phyloP scores from a whole-genome alignment of 2,329 filamentous ascomycete genomes.

The Tolypocladium tropicale region DNA sequence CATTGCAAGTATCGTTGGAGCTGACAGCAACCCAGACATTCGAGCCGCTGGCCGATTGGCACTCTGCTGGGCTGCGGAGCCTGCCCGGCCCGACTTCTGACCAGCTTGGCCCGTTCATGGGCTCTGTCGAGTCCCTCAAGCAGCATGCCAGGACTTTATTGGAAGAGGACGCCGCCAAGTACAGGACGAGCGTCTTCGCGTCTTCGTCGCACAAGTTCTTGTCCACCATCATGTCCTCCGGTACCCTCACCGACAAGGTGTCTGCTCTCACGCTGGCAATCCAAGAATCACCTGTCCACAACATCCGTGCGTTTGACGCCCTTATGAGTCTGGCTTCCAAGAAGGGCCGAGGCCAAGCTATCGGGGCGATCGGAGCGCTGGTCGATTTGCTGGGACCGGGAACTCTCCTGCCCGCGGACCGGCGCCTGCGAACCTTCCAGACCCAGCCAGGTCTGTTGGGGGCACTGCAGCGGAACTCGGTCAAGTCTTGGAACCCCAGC shows the following conservation, averaged over 20 bases:
- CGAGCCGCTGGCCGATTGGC: constrained; percentile 49
- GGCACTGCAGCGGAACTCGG: constrained; percentile 52
- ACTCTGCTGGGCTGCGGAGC: constrained; percentile 31
- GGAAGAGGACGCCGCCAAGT: constrained; percentile 66
- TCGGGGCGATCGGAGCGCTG: constrained; percentile 83
- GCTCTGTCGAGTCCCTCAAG: constrained; percentile 43
- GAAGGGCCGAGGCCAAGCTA: constrained; percentile 83
- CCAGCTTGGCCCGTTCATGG: constrained; percentile 30
- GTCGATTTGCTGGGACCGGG: constrained; percentile 93
- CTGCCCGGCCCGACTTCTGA: constrained; percentile 35
- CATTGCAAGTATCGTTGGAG: constrained; percentile 12
- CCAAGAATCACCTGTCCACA: constrained; percentile 94
- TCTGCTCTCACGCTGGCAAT: constrained; percentile 89
- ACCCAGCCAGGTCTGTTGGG: constrained; percentile 68
- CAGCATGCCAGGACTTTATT: constrained; percentile 65
- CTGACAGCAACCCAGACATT: constrained; percentile 37
- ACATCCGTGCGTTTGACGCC: constrained; percentile 77
- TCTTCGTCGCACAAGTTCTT: constrained; percentile 93
- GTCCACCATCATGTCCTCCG: constrained; percentile 91
- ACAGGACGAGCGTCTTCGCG: constrained; percentile 62
- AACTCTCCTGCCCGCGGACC: constrained; percentile 69
- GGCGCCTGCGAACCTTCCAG: constrained; percentile 70
- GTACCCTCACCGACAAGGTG: constrained; percentile 93
- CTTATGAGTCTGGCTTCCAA: constrained; percentile 79
- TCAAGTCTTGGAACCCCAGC: constrained; percentile 52